Evolutionary conservation across 805 yeast species (phyloP), one percentile per base, ranked within the genome.

Genomic region (Isabelozyma pseudorhagii): DNA sequence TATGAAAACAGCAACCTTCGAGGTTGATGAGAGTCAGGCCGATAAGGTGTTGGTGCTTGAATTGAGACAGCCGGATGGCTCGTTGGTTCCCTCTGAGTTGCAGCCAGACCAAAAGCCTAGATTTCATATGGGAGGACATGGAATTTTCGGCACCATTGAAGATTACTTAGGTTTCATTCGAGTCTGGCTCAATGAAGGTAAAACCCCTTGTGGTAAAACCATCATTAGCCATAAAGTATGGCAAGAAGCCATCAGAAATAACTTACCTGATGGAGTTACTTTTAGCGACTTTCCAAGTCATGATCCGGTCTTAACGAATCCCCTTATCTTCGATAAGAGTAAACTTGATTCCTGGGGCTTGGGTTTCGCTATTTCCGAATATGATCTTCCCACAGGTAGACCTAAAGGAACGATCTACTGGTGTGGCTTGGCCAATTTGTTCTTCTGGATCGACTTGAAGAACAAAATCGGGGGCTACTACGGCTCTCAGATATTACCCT

Each of bases 71-170:
- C 5, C 34, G 1, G 39, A 45, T 38, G 46, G 44, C 18, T 41
- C 36, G 10, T 14, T 27, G 21, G 8, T 38, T 14, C 14, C 38
- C 27, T 36, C 42, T 47, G 11, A 36, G 28, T 3, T 10, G 47
- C 51, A 60, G 53, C 17, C 46, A 45, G 36, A 57, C 11, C 45
- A 45, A 10, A 50, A 51, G n/a, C 64, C 68, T 38, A 47, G 44
- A 25, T 46, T 64, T 39, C 66, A 64, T 41, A 61, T 70, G 53
- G 80, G 78, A 7, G 81, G 81, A 27, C 77, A 71, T 6, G 81
- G 81, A 4, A 52, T 68, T 40, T 74, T 66, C 45, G 67, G 75
- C 1, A 72, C 69, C 8, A 72, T 69, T 4, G 59, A 58, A 8
- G 80, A 77, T 51, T 76, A 68, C 51, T 62, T 69, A 45, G 67